phyloP scores from a whole-genome alignment of 495 filamentous ascomycete species.

The Bathelium albidoporum region DNA sequence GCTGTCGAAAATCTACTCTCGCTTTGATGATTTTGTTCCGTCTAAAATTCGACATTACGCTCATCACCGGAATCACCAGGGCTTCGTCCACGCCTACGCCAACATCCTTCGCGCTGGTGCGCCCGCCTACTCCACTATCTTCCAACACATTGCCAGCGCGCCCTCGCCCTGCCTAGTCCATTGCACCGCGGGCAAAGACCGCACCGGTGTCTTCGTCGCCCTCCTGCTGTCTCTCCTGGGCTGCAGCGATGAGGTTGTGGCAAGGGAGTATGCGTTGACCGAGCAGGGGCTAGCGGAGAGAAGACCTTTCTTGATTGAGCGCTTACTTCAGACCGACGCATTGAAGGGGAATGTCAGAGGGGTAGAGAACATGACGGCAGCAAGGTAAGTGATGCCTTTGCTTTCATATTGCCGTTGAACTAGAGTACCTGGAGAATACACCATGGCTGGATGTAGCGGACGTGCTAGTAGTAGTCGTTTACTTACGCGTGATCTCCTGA shows the following conservation, averaged over 20 bases:
- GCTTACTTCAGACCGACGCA: conserved; percentile 18
- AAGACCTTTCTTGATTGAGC: conserved; percentile 21
- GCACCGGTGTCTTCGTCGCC: conserved; percentile 33
- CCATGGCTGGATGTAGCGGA: no score
- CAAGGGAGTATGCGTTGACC: conserved; percentile 30
- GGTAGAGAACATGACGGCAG: conserved; percentile 18
- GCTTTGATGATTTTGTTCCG: no score
- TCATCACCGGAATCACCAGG: conserved; percentile 8
- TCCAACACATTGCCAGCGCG: conserved; percentile 21
- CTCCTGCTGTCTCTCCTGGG: conserved; percentile 27
- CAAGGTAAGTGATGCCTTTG: conserved; percentile 5
- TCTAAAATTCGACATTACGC: not conserved
- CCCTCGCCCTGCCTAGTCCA: conserved; percentile 27
- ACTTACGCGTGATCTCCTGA: not conserved
- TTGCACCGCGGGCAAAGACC: conserved; percentile 37
- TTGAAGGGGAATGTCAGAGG: conserved; percentile 33
- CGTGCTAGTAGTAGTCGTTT: no score
- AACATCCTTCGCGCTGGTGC: conserved; percentile 27
- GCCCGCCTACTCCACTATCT: conserved; percentile 21
- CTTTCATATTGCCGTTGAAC: not conserved
- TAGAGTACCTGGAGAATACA: no score
- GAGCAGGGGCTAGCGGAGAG: conserved; percentile 25
- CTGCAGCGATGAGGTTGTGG: conserved; percentile 20
- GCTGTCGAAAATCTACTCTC: no score
- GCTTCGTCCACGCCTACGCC: conserved; percentile 30